These are phyloP conservation scores for Agastache rugosa DNA, from an alignment of 257 asterid species.

Conservation along the genomic window DNA sequence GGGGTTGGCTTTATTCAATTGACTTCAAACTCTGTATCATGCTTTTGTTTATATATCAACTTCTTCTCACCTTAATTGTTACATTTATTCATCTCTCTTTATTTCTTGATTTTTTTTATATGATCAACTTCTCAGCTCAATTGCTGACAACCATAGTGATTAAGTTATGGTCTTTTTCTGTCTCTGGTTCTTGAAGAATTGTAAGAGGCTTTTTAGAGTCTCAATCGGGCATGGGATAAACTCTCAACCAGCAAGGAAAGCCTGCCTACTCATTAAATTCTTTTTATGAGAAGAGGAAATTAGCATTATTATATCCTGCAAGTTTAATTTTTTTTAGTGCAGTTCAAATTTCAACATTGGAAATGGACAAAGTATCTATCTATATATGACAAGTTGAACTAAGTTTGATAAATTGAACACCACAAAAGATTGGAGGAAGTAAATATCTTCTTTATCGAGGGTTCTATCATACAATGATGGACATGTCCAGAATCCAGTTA, in stretches of 20 bases:
- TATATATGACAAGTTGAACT: not conserved
- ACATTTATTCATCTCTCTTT: not conserved
- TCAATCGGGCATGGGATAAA: too few relatives aligned
- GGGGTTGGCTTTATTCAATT: conserved; percentile 25
- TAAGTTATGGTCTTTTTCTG: too few relatives aligned
- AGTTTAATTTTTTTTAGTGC: not conserved
- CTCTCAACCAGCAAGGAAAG: too few relatives aligned
- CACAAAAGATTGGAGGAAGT: conserved; percentile 8
- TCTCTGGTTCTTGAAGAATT: not conserved
- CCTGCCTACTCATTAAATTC: not conserved
- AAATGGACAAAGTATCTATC: too few relatives aligned
- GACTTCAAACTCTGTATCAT: conserved; percentile 28
- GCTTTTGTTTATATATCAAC: conserved; percentile 41
- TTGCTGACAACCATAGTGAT: too few relatives aligned
- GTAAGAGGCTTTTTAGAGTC: not conserved
- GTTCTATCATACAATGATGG: conserved; percentile 3
- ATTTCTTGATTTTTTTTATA: too few relatives aligned
- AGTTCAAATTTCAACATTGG: not conserved
- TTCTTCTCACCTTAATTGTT: not conserved
- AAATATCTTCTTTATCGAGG: not conserved
- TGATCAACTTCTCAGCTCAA: too few relatives aligned
- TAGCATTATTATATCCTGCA: not conserved
- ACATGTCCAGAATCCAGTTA: not conserved
- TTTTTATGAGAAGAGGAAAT: not conserved
- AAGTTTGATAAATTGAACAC: not conserved